Evolutionary conservation across 441 rosid species (phyloP).

Genomic region (Biscutella auriculata): DNA sequence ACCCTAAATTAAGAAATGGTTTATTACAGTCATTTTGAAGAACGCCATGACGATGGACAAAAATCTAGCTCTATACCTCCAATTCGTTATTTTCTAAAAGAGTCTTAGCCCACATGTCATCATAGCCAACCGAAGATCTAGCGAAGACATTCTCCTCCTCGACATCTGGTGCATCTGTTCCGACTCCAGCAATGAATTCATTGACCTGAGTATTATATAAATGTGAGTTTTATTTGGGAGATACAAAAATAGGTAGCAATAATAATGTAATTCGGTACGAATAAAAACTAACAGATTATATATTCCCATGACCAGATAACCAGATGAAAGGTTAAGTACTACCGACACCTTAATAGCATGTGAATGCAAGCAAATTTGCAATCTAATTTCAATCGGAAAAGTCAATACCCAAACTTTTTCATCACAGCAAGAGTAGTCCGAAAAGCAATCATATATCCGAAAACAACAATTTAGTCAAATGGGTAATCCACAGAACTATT

Average conservation of each 20-base stretch:
- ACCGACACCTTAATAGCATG: neutral
- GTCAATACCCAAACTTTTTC: neutral
- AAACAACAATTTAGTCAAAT: neutral
- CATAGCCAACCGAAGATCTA: conserved; percentile 90
- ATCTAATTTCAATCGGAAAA: neutral
- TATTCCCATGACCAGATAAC: neutral
- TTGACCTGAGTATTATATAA: conserved; percentile 49
- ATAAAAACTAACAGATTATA: neutral
- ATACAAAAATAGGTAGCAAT: neutral
- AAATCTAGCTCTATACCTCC: conserved; percentile 36
- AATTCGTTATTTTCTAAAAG: conserved; percentile 76
- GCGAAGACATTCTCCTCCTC: conserved; percentile 84
- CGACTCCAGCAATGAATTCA: conserved; percentile 94
- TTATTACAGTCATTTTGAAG: neutral
- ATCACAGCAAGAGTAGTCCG: neutral
- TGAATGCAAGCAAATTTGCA: neutral
- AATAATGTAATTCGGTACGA: neutral
- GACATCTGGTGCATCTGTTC: conserved; percentile 99
- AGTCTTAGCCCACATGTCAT: conserved; percentile 99
- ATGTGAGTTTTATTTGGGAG: neutral
- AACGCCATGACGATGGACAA: neutral
- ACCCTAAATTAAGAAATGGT: neutral
- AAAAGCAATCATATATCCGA: neutral
- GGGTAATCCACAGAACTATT: neutral
- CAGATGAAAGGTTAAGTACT: neutral